Percentiles rank a stretch among this genome's conserved stretches.
Evolutionary conservation across 805 yeast genomes (phyloP).

Genomic region (Saccharomycopsis capsularis): DNA sequence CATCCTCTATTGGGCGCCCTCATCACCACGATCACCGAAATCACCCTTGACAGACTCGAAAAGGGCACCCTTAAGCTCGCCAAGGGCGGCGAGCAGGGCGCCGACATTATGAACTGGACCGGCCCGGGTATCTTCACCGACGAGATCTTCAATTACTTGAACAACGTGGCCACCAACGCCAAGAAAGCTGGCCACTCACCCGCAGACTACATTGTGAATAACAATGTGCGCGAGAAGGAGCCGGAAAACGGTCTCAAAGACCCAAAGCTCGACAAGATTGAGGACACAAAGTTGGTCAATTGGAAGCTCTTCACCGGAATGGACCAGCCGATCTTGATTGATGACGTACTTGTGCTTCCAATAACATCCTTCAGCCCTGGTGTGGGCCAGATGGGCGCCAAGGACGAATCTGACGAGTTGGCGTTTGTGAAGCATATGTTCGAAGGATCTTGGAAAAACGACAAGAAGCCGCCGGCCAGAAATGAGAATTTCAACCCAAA

Average conservation of each 20-base stretch:
- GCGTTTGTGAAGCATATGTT: slow-evolving; percentile 61
- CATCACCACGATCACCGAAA: slow-evolving; percentile 69
- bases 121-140: slow-evolving; percentile 98
- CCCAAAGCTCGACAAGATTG: slow-evolving; percentile 15
- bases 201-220: slow-evolving; percentile 13
- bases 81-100: slow-evolving; percentile 58
- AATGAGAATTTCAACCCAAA: too few species aligned
- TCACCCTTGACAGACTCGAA: slow-evolving; percentile 50
- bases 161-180: slow-evolving; percentile 40
- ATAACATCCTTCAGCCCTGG: slow-evolving; percentile 64
- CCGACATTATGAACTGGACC: slow-evolving; percentile 87
- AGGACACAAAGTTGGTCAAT: slow-evolving; percentile 34
- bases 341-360: slow-evolving; percentile 68
- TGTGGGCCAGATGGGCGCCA: slow-evolving; percentile 64
- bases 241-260: slow-evolving; percentile 9
- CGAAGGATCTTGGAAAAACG: slow-evolving; percentile 56
- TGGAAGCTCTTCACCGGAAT: slow-evolving; percentile 62
- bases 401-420: slow-evolving; percentile 33
- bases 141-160: slow-evolving; percentile 68
- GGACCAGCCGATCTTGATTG: slow-evolving; percentile 46
- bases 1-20: slow-evolving; percentile 84
- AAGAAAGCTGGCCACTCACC: slow-evolving; percentile 18
- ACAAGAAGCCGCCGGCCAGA: background rate
- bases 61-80: slow-evolving; percentile 41
- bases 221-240: background rate